These are phyloP conservation scores for Termitomyces eurrhizus DNA, from an alignment of 768 basidiomycete species.

Conservation along the genomic window DNA sequence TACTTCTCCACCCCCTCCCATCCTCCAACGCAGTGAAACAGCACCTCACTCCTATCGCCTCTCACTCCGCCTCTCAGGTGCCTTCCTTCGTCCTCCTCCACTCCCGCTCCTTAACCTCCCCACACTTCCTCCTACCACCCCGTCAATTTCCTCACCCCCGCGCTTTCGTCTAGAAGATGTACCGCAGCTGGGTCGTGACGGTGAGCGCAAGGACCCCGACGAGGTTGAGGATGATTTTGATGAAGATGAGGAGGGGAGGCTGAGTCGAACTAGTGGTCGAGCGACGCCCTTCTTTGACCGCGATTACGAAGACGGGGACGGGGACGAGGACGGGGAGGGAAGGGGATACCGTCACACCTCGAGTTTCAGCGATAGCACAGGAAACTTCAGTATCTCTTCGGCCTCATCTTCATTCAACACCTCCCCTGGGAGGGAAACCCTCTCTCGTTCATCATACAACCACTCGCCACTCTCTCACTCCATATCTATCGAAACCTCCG, in stretches of 20 bases:
- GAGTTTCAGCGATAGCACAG: constrained; percentile 8
- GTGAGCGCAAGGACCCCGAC: neutral
- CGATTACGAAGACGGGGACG: neutral
- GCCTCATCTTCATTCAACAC: neutral
- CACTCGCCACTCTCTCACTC: constrained; percentile 12
- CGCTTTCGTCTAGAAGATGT: constrained; percentile 42
- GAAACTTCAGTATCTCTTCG: neutral
- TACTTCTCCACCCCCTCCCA: constrained; percentile 2
- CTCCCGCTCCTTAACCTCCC: constrained; percentile 47
- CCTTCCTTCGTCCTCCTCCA: constrained; percentile 25
- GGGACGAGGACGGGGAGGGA: neutral
- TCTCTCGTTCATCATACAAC: constrained; percentile 22
- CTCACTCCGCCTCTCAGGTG: constrained; percentile 16
- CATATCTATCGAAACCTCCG: neutral
- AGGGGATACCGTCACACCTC: neutral
- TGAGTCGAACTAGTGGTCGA: constrained; percentile 3
- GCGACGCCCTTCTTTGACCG: constrained; percentile 5
- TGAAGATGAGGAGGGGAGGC: constrained; percentile 12
- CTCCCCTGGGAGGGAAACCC: constrained; percentile 6
- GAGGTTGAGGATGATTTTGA: constrained; percentile 16
- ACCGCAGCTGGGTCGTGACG: constrained; percentile 43
- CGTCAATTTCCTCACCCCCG: constrained; percentile 1
- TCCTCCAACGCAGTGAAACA: constrained; percentile 12
- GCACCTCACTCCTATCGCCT: constrained; percentile 9
- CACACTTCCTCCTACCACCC: constrained; percentile 31